A percentile compares a stretch with the other conserved stretches of the same genome.
Evolutionary conservation across 2,329 filamentous ascomycete species (phyloP).

Genomic region (Penicillium sumatraense): DNA sequence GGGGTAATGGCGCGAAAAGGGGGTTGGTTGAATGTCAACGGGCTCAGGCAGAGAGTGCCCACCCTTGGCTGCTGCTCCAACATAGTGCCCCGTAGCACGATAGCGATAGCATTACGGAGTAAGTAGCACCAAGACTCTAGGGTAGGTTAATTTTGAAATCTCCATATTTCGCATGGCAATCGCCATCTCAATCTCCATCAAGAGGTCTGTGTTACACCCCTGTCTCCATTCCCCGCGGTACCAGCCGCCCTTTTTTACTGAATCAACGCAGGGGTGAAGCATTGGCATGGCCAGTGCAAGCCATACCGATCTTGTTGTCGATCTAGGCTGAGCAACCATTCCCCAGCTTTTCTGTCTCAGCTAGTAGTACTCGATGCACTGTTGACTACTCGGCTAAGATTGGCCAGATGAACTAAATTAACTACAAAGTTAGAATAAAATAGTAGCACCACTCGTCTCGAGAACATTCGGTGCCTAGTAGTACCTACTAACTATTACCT

Average conservation of each 20-base stretch:
- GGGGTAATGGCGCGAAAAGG: background rate
- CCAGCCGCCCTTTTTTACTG: background rate
- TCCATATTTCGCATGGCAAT: no score
- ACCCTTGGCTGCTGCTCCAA: no score
- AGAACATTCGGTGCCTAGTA: background rate
- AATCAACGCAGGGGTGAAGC: background rate
- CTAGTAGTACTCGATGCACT: background rate
- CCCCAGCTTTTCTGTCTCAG: background rate
- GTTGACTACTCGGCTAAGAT: background rate
- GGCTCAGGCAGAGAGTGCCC: background rate
- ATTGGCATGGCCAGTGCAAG: background rate
- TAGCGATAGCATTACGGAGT: no score
- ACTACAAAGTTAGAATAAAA: no score
- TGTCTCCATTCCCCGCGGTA: background rate
- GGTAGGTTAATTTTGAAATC: background rate
- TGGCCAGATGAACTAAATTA: background rate
- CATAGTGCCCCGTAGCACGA: no score
- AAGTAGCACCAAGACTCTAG: no score
- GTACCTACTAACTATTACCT: background rate
- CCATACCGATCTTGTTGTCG: background rate
- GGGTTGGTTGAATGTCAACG: background rate
- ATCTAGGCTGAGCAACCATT: background rate
- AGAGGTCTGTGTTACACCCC: background rate
- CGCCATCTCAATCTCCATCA: background rate
- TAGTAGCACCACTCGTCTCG: background rate